Conservation (phyloP, 2,329 filamentous ascomycete genomes). For the Exserohilum turcica region DNA sequence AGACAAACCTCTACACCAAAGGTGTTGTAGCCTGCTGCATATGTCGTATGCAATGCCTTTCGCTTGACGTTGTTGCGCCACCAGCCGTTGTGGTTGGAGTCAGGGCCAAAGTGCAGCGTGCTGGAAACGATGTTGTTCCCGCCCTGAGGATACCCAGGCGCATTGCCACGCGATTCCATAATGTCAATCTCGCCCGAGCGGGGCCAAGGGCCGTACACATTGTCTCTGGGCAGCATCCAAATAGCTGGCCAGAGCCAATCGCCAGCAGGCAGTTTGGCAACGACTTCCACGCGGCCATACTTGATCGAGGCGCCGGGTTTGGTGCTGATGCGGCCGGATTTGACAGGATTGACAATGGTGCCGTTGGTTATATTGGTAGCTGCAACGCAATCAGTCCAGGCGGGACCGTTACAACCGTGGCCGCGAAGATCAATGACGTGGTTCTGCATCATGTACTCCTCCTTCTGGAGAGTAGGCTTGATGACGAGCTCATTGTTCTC, state of each 20-base stretch:
- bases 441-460: conserved; percentile 67
- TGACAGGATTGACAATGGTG: conserved; percentile 76
- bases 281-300: conserved; percentile 81
- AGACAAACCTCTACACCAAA: conserved; percentile 69
- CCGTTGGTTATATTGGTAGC: conserved; percentile 78
- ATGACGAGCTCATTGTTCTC: conserved; percentile 72
- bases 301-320: conserved; percentile 72
- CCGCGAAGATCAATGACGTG: conserved; percentile 70
- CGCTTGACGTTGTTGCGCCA: conserved; percentile 83
- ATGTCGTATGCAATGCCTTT: conserved; percentile 75
- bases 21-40: conserved; percentile 70
- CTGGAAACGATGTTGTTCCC: conserved; percentile 83
- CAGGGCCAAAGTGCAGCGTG: conserved; percentile 81
- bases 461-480: conserved; percentile 77
- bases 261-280: conserved; percentile 73
- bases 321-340: conserved; percentile 78
- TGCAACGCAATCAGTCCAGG: conserved; percentile 67
- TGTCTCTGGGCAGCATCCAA: conserved; percentile 79
- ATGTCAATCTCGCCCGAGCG: conserved; percentile 84
- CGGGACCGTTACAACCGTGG: conserved; percentile 69
- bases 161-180: conserved; percentile 79
- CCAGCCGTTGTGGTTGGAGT: conserved; percentile 74
- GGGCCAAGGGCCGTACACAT: conserved; percentile 78
- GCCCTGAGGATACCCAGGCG: conserved; percentile 74
- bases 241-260: conserved; percentile 95